Conservation (phyloP, 2,329 filamentous ascomycete species). For the Madurella fahalii region DNA sequence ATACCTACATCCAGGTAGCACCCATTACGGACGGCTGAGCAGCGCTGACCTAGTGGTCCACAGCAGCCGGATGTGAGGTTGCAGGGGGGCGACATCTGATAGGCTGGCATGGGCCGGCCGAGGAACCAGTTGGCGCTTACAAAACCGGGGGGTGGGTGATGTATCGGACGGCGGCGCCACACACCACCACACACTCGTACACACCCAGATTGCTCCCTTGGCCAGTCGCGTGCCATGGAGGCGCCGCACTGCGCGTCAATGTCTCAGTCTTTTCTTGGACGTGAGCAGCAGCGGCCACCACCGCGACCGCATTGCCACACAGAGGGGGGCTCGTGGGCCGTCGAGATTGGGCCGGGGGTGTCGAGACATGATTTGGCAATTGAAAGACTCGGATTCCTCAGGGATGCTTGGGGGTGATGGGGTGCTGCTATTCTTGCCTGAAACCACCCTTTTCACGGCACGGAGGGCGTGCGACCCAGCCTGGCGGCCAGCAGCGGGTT, state of each 20-base stretch:
- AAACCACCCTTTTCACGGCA: constrained; percentile 25
- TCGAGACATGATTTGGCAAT: constrained; percentile 6
- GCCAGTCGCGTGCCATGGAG: constrained; percentile 42
- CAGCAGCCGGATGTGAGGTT: constrained; percentile 26
- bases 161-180: constrained; percentile 43
- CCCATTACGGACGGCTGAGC: constrained; percentile 14
- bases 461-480: constrained; percentile 3
- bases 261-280: constrained; percentile 45
- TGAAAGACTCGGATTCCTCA: neutral
- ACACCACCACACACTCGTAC: constrained; percentile 39
- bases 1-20: constrained; percentile 2
- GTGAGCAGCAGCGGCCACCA: constrained; percentile 19
- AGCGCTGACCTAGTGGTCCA: constrained; percentile 19
- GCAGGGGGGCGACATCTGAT: constrained; percentile 36
- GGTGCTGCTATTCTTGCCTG: constrained; percentile 28
- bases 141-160: constrained; percentile 36
- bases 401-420: neutral
- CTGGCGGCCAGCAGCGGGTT: neutral
- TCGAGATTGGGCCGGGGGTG: constrained; percentile 34
- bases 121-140: constrained; percentile 47
- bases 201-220: constrained; percentile 32
- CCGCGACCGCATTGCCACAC: constrained; percentile 38
- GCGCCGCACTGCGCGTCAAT: constrained; percentile 42
- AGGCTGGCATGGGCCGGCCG: constrained; percentile 36
- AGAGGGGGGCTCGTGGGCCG: constrained; percentile 40